A percentile compares a stretch with the other conserved stretches of the same genome.
phyloP scores from a whole-genome alignment of 2,329 filamentous ascomycete genomes.

The Trichoderma atroviride region DNA sequence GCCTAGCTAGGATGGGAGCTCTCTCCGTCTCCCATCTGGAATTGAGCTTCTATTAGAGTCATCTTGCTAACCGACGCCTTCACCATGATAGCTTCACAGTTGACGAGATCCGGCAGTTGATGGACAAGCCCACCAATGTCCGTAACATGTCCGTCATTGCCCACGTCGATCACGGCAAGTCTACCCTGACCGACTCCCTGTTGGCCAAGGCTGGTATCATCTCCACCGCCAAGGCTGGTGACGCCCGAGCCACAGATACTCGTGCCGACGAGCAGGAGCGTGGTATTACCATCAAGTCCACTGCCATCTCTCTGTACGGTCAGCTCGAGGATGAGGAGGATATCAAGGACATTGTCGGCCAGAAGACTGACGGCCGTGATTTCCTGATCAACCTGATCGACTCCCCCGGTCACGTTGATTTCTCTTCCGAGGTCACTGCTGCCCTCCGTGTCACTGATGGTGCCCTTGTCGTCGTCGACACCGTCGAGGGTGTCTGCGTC shows the following conservation, averaged over 20 bases:
- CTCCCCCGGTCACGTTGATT: constrained; percentile 99
- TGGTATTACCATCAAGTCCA: constrained; percentile 99
- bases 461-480: constrained; percentile 99
- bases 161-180: constrained; percentile 99
- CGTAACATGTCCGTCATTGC: constrained; percentile 99
- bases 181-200: constrained; percentile 98
- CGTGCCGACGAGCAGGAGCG: constrained; percentile 98
- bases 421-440: constrained; percentile 99
- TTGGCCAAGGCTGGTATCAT: constrained; percentile 99
- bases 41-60: constrained; percentile 24
- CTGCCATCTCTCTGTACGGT: constrained; percentile 97
- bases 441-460: constrained; percentile 99
- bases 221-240: constrained; percentile 95
- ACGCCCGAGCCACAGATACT: constrained; percentile 94
- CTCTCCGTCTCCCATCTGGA: constrained; percentile 18
- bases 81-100: constrained; percentile 82
- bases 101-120: constrained; percentile 81
- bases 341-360: constrained; percentile 88
- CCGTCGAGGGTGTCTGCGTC: constrained; percentile 99
- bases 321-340: constrained; percentile 79
- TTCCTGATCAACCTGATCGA: constrained; percentile 99
- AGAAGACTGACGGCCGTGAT: constrained; percentile 87
- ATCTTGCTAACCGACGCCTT: constrained; percentile 37
- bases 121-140: constrained; percentile 78
- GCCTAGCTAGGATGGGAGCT: not conserved